Percentiles rank a stretch among this genome's conserved stretches.
phyloP scores from a whole-genome alignment of 208 protist species.

The Vickermania ingenoplastis region DNA sequence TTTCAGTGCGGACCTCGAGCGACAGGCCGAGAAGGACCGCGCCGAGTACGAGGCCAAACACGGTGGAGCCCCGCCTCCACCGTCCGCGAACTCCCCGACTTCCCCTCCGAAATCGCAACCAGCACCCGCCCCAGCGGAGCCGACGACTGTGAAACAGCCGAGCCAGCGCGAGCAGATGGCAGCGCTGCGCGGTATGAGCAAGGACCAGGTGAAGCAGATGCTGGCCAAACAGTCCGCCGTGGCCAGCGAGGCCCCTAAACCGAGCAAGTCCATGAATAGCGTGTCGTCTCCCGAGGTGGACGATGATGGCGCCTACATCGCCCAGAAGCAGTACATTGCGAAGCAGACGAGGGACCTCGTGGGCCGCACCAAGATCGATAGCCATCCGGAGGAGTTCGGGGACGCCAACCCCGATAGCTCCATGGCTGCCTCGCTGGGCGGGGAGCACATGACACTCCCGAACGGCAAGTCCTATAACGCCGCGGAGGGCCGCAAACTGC shows the following conservation, averaged over 20 bases:
- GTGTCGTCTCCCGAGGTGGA: conserved; percentile 39
- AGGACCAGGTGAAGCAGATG: conserved; percentile 75
- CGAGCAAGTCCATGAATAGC: conserved; percentile 5
- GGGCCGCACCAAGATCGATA: conserved; percentile 57
- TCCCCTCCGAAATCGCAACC: too few species aligned
- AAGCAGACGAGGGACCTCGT: conserved; percentile 69
- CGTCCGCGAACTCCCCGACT: conserved; percentile 2
- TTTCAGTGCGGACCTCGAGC: conserved; percentile 77
- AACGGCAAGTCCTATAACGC: conserved; percentile 50
- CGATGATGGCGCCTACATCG: conserved; percentile 73
- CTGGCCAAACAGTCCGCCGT: conserved; percentile 46
- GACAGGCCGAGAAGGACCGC: conserved; percentile 77
- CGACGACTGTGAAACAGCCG: conserved; percentile 35
- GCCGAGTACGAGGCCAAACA: conserved; percentile 63
- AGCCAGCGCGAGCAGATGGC: conserved; percentile 82
- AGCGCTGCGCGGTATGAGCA: conserved; percentile 84
- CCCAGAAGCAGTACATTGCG: conserved; percentile 74
- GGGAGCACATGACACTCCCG: conserved; percentile 57
- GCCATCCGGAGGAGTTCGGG: conserved; percentile 81
- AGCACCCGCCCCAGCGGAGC: conserved; percentile 7
- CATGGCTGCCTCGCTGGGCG: conserved; percentile 20
- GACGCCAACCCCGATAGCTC: conserved; percentile 41
- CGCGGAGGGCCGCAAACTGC: conserved; percentile 33
- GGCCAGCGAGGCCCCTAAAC: conserved; percentile 3
- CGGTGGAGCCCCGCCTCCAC: conserved; percentile 10